Base-by-base conservation (phyloP, 805 yeast genomes). In the Naumovozyma dairenensis region DNA sequence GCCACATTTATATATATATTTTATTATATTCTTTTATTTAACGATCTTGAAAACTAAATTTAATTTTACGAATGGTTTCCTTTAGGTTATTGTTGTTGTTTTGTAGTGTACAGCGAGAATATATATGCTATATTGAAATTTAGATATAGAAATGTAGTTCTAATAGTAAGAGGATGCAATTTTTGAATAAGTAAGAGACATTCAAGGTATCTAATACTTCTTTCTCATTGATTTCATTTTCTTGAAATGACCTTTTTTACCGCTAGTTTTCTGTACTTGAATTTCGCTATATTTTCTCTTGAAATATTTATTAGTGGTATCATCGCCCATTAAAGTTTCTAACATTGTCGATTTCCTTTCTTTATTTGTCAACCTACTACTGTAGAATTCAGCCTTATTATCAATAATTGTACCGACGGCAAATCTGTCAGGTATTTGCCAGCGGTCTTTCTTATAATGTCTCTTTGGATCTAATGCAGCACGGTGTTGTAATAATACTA, bases 401-500 rank as follows among this genome's bases (percentile, higher is more conserved):
- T 81, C 92, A 17, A 87, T 59, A 24, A 92, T 72, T 0, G 96
- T 86, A 12, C 98, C 98, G 46, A 82, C 72, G 38, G 89, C 92
- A 55, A 92, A 86, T 44, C 67, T 74, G 49, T 81, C 83, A 29
- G 94, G 89, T 6, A 69, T 67, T 32, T 67, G 69, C 80, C 86
- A 80, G 40, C 76, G 76, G 38, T 80, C 92, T 55, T 83, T 84
- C 60, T 83, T 85, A 61, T 92, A 92, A 60, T 85, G 95, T 48
- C 96, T 72, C 61, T 92, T 92, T 6, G 96, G 97, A 54, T 92
- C 97, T 41, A 92, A 67, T 7, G 86, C 95, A 36, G 81, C 80
- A 59, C 98, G 75, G 63, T 89, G 83, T 51, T 84, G 78, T 39
- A 92, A 66, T 12, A 92, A 61, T 49, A 75, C 65, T 46, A 92